phyloP scores from a whole-genome alignment of 805 yeast genomes.

The Saturnispora galanensis region DNA sequence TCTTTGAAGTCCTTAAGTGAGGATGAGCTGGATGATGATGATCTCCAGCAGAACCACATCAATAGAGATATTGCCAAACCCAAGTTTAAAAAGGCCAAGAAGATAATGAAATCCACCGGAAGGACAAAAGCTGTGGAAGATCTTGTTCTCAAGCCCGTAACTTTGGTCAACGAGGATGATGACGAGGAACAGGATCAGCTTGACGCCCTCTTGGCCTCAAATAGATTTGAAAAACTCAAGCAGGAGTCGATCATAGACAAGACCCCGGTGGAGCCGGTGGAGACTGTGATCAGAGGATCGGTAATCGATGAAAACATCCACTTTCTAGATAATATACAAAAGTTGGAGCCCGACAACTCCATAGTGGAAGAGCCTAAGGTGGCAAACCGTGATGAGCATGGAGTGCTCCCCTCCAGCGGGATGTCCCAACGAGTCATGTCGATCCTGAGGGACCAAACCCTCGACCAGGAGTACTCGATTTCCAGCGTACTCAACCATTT shows the following conservation, averaged over 20 bases:
- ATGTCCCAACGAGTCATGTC: neutral
- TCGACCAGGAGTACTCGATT: conserved; percentile 6
- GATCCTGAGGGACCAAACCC: neutral
- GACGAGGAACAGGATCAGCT: conserved; percentile 15
- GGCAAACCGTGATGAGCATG: neutral
- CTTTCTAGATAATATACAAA: conserved; percentile 23
- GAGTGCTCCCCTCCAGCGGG: neutral
- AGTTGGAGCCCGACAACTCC: conserved; percentile 7
- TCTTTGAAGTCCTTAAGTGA: conserved; percentile 12
- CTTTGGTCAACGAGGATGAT: conserved; percentile 21
- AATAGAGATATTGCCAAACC: conserved; percentile 11
- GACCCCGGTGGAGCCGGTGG: conserved; percentile 2
- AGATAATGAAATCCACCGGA: conserved; percentile 10
- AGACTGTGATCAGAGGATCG: conserved; percentile 12
- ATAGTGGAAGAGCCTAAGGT: neutral
- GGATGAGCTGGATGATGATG: conserved; percentile 10
- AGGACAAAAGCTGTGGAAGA: conserved; percentile 11
- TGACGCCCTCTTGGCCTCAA: conserved; percentile 21
- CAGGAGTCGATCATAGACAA: neutral
- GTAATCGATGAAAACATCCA: conserved; percentile 29
- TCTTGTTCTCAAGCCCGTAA: conserved; percentile 20
- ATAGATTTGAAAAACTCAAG: conserved; percentile 15
- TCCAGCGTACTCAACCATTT: conserved; percentile 8
- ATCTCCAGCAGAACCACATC: neutral
- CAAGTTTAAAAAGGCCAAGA: conserved; percentile 19